Percentiles rank a stretch among this genome's conserved stretches.
phyloP scores from a whole-genome alignment of 495 filamentous ascomycete species.

The Trichoderma orchidacearum region DNA sequence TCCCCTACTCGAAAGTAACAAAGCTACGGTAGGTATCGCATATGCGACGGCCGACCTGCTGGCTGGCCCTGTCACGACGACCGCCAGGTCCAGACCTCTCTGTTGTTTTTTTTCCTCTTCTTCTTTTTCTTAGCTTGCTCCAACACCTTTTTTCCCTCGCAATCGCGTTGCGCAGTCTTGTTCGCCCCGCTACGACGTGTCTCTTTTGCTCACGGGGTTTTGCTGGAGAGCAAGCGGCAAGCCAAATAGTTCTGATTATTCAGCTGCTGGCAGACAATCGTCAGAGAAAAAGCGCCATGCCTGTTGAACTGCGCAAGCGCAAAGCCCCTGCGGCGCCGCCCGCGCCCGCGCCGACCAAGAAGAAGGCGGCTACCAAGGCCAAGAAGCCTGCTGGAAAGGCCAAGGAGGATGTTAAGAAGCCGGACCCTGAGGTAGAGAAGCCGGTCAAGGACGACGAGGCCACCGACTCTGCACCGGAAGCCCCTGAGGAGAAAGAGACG shows the following conservation, averaged over 20 bases:
- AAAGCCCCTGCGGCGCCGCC: constrained; percentile 48
- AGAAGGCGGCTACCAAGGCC: constrained; percentile 13
- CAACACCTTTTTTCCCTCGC: background rate
- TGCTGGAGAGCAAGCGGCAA: background rate
- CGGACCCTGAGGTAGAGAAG: constrained; percentile 6
- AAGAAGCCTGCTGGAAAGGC: constrained; percentile 21
- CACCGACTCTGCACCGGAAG: constrained; percentile 11
- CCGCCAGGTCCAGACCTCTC: background rate
- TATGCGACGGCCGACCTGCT: background rate
- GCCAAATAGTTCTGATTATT: background rate
- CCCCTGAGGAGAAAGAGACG: constrained; percentile 11
- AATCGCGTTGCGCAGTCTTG: background rate
- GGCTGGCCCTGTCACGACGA: background rate
- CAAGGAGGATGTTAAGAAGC: constrained; percentile 23
- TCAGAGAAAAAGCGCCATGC: too few relatives aligned
- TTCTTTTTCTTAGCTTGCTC: background rate
- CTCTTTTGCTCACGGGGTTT: background rate
- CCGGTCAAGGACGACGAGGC: constrained; percentile 19
- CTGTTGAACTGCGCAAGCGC: constrained; percentile 60
- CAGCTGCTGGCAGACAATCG: background rate
- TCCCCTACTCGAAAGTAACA: too few relatives aligned
- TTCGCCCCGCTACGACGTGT: background rate
- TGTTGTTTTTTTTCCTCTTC: background rate
- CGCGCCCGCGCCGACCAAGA: constrained; percentile 36
- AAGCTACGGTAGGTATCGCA: background rate